phyloP scores from a whole-genome alignment of 2,329 filamentous ascomycete genomes.

The Chrysoporthe austroafricana region DNA sequence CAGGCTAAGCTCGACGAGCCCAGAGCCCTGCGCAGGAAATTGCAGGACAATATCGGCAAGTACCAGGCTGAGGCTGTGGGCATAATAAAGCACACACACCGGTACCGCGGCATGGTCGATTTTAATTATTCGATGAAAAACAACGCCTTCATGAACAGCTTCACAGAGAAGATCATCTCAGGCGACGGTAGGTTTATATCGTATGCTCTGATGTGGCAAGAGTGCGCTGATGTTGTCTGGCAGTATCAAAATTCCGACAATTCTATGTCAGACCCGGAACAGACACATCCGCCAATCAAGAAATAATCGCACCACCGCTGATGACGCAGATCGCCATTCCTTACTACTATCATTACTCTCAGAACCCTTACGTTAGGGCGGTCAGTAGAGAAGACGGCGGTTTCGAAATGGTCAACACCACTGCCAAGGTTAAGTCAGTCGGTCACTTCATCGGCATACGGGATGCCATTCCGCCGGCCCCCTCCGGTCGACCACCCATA shows the following conservation, averaged over 20 bases:
- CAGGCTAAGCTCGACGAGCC: slow-evolving; percentile 54
- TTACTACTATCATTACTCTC: slow-evolving; percentile 80
- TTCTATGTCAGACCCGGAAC: slow-evolving; percentile 70
- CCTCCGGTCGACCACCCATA: slow-evolving; percentile 61
- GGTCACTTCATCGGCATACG: slow-evolving; percentile 62
- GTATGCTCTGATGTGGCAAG: neutral
- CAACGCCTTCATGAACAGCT: slow-evolving; percentile 70
- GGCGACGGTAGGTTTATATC: slow-evolving; percentile 61
- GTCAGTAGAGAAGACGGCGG: slow-evolving; percentile 60
- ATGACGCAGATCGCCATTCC: slow-evolving; percentile 76
- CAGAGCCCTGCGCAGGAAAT: slow-evolving; percentile 59
- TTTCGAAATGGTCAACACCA: slow-evolving; percentile 59
- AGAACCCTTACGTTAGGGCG: slow-evolving; percentile 77
- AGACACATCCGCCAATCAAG: slow-evolving; percentile 61
- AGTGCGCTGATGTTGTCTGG: slow-evolving; percentile 7
- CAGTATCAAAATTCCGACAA: slow-evolving; percentile 56
- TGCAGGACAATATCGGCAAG: slow-evolving; percentile 70
- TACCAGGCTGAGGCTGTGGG: slow-evolving; percentile 75
- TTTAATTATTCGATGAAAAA: slow-evolving; percentile 78
- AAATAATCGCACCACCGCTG: slow-evolving; percentile 79
- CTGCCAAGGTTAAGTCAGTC: slow-evolving; percentile 59
- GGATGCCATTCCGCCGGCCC: slow-evolving; percentile 64
- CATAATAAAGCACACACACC: slow-evolving; percentile 76
- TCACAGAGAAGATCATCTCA: slow-evolving; percentile 72
- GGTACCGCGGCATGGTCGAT: slow-evolving; percentile 84